These are phyloP conservation scores for Candida multigemmis DNA, from an alignment of 805 yeast species.

Conservation along the genomic window DNA sequence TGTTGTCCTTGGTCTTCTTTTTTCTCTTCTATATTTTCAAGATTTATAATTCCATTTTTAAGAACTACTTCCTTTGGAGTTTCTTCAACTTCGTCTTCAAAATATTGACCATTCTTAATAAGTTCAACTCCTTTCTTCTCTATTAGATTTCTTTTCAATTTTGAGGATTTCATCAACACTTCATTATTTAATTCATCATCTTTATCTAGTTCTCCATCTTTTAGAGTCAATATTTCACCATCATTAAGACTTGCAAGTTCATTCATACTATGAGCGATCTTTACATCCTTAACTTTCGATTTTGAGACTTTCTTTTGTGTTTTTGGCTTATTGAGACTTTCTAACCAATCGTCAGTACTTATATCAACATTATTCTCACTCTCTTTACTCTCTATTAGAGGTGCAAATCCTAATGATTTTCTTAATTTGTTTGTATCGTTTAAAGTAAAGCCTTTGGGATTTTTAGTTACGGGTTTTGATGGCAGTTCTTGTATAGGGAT, in stretches of 20 bases:
- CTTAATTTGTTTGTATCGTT: constrained; percentile 53
- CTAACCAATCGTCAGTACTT: constrained; percentile 34
- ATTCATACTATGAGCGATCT: constrained; percentile 36
- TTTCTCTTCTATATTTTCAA: constrained; percentile 1
- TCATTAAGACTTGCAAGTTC: constrained; percentile 27
- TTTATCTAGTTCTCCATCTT: constrained; percentile 34
- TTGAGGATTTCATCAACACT: constrained; percentile 12
- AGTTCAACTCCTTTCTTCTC: constrained; percentile 15
- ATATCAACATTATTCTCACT: no score
- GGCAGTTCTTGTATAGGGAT: constrained; percentile 11
- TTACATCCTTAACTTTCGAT: constrained; percentile 13
- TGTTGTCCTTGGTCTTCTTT: constrained; percentile 1
- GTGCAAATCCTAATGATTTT: constrained; percentile 42
- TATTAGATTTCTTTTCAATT: constrained; percentile 18
- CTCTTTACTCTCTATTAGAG: no score
- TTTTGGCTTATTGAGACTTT: constrained; percentile 15
- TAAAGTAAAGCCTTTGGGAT: constrained; percentile 19
- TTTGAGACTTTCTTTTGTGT: constrained; percentile 1
- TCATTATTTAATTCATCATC: constrained; percentile 31
- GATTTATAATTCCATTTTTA: constrained; percentile 2
- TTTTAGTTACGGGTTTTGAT: not conserved
- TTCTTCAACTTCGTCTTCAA: not conserved
- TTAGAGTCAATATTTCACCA: constrained; percentile 51
- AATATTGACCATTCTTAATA: constrained; percentile 2
- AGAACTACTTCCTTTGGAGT: not conserved